Percentiles rank a stretch among this genome's conserved stretches.
Conservation (phyloP, 164 flowering plant species). For the Protea cynaroides region DNA sequence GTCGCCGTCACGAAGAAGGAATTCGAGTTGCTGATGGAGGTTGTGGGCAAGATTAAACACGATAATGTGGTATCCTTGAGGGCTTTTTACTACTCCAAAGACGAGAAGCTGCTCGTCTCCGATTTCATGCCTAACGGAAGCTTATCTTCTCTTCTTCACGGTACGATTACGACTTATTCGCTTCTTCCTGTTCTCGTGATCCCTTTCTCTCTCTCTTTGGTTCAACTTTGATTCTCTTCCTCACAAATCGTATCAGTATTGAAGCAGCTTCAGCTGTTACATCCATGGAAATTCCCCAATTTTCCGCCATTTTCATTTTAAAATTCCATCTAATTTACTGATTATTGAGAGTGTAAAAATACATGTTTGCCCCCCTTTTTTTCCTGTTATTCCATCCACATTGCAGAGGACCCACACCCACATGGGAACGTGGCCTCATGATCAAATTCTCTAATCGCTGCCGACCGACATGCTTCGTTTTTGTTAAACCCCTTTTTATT, state of each 20-base stretch:
- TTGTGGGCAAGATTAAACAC: constrained; percentile 67
- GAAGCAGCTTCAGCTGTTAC: neutral
- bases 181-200: neutral
- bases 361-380: no score
- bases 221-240: no score
- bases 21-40: constrained; percentile 78
- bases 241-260: no score
- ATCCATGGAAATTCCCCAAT: constrained; percentile 10
- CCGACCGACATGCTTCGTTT: no score
- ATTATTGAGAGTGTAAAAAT: no score
- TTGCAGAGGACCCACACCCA: no score
- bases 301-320: neutral
- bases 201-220: neutral
- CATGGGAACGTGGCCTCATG: no score
- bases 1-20: constrained; percentile 68
- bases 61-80: constrained; percentile 77
- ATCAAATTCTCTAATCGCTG: no score
- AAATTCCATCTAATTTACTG: no score
- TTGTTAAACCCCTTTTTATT: no score
- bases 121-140: constrained; percentile 89
- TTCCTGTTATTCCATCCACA: no score
- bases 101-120: constrained; percentile 85
- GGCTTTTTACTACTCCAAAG: constrained; percentile 87
- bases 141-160: constrained; percentile 86
- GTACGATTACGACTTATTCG: constrained; percentile 35